Evolutionary conservation across 192 early-diverging fungal genomes (phyloP).

Genomic region (Rhizophagus prolifer): DNA sequence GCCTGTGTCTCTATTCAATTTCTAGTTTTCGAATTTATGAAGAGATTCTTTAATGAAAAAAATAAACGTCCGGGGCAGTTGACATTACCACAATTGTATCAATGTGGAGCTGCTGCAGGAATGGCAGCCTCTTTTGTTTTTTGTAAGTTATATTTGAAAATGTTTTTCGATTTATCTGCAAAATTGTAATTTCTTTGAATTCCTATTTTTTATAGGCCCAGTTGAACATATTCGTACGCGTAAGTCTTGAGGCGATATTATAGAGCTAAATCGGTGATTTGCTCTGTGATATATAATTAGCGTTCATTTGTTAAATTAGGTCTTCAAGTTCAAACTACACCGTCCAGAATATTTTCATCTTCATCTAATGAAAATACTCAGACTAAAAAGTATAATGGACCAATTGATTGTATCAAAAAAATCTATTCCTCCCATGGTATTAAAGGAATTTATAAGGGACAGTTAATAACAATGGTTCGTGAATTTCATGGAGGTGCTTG

Average conservation of each 20-base stretch:
- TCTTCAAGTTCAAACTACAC: constrained; percentile 78
- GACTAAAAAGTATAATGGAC: constrained; percentile 61
- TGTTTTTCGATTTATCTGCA: not conserved
- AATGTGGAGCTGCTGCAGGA: constrained; percentile 83
- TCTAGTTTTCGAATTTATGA: constrained; percentile 81
- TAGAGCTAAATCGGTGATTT: too few species aligned
- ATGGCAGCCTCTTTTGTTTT: constrained; percentile 87
- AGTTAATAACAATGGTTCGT: constrained; percentile 78
- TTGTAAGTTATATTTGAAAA: constrained; percentile 24
- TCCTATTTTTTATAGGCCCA: constrained; percentile 53
- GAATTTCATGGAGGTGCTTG: constrained; percentile 93
- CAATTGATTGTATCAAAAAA: constrained; percentile 80
- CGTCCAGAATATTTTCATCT: constrained; percentile 6
- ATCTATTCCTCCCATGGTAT: constrained; percentile 77
- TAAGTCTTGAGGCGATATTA: not conserved
- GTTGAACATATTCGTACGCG: constrained; percentile 96
- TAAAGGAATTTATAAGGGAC: constrained; percentile 87
- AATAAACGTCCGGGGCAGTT: constrained; percentile 60
- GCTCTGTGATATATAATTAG: too few species aligned
- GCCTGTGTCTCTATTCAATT: constrained; percentile 99
- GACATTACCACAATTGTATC: constrained; percentile 78
- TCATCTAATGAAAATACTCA: constrained; percentile 8
- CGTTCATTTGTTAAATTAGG: constrained; percentile 1
- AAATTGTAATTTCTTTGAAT: not conserved
- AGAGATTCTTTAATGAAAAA: constrained; percentile 68